These are phyloP conservation scores for Sugiyamaella sp. DNA, from an alignment of 1,139 yeast species.

Conservation along the genomic window DNA sequence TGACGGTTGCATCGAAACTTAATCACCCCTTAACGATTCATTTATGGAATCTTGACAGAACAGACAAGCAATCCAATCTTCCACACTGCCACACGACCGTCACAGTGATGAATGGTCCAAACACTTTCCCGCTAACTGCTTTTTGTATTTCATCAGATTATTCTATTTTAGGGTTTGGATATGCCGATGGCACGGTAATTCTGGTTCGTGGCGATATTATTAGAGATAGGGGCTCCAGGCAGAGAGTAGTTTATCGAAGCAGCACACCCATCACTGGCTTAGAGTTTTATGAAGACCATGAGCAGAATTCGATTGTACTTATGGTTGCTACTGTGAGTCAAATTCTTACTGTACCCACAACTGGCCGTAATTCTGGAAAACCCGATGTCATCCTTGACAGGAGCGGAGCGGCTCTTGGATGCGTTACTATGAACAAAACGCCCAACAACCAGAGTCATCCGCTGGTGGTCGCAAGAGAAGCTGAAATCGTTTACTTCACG, in stretches of 20 bases:
- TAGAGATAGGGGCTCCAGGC: slow-evolving; percentile 89
- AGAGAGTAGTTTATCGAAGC: slow-evolving; percentile 72
- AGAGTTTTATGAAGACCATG: slow-evolving; percentile 51
- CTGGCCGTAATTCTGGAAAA: slow-evolving; percentile 74
- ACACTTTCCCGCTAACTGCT: slow-evolving; percentile 73
- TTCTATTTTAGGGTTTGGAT: slow-evolving; percentile 77
- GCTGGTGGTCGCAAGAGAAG: slow-evolving; percentile 58
- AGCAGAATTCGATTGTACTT: slow-evolving; percentile 38
- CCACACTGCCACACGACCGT: slow-evolving; percentile 48
- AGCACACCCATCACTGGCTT: slow-evolving; percentile 81
- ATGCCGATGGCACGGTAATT: slow-evolving; percentile 82
- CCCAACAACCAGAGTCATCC: slow-evolving; percentile 35
- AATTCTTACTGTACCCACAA: slow-evolving; percentile 72
- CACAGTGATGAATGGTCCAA: slow-evolving; percentile 55
- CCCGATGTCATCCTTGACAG: slow-evolving; percentile 65
- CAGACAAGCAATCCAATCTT: slow-evolving; percentile 40
- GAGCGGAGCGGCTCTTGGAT: slow-evolving; percentile 72
- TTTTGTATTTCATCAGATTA: slow-evolving; percentile 59
- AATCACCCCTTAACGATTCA: slow-evolving; percentile 70
- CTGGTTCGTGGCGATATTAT: slow-evolving; percentile 84
- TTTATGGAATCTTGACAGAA: slow-evolving; percentile 68
- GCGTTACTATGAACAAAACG: slow-evolving; percentile 43
- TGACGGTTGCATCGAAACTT: slow-evolving; percentile 70
- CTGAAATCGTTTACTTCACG: slow-evolving; percentile 57
- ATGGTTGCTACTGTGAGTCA: slow-evolving; percentile 72